A percentile compares a stretch with the other conserved stretches of the same genome.
Conservation (phyloP, 805 yeast species). For the Wickerhamiella nectarea region DNA sequence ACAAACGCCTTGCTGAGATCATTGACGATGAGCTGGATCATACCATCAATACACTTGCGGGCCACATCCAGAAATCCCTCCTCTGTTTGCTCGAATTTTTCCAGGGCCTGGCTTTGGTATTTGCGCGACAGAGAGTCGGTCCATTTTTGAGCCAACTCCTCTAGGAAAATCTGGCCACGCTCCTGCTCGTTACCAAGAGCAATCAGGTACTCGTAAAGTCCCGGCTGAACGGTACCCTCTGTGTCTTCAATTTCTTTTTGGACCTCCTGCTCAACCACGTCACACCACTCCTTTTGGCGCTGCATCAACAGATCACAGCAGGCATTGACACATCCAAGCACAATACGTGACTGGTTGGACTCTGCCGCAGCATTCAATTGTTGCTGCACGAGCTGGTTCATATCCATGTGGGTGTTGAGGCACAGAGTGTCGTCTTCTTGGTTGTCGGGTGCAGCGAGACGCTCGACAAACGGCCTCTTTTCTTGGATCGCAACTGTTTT, state of each 20-base stretch:
- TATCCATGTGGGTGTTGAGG: slow-evolving; percentile 63
- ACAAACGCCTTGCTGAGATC: slow-evolving; percentile 54
- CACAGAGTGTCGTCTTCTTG: slow-evolving; percentile 53
- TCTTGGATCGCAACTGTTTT: slow-evolving; percentile 53
- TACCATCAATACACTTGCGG: slow-evolving; percentile 43
- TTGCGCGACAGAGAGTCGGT: slow-evolving; percentile 52
- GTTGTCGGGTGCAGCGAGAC: slow-evolving; percentile 59
- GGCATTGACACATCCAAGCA: slow-evolving; percentile 63
- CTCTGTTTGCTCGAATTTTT: slow-evolving; percentile 46
- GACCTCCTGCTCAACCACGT: slow-evolving; percentile 34
- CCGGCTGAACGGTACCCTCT: slow-evolving; percentile 45
- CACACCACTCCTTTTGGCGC: slow-evolving; percentile 52
- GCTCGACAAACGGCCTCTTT: slow-evolving; percentile 43
- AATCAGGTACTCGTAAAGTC: slow-evolving; percentile 63
- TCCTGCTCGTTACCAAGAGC: slow-evolving; percentile 80
- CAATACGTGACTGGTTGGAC: slow-evolving; percentile 64
- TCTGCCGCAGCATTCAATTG: slow-evolving; percentile 82
- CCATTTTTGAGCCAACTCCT: slow-evolving; percentile 53
- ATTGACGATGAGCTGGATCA: slow-evolving; percentile 50
- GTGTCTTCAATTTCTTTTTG: slow-evolving; percentile 24
- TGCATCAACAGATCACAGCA: slow-evolving; percentile 47
- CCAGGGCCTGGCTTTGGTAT: slow-evolving; percentile 45
- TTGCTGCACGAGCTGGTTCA: slow-evolving; percentile 73
- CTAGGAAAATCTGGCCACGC: slow-evolving; percentile 54
- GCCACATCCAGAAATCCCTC: slow-evolving; percentile 72